Conservation (phyloP, 1,284 basidiomycete species). For the Apiotrichum sp. region DNA sequence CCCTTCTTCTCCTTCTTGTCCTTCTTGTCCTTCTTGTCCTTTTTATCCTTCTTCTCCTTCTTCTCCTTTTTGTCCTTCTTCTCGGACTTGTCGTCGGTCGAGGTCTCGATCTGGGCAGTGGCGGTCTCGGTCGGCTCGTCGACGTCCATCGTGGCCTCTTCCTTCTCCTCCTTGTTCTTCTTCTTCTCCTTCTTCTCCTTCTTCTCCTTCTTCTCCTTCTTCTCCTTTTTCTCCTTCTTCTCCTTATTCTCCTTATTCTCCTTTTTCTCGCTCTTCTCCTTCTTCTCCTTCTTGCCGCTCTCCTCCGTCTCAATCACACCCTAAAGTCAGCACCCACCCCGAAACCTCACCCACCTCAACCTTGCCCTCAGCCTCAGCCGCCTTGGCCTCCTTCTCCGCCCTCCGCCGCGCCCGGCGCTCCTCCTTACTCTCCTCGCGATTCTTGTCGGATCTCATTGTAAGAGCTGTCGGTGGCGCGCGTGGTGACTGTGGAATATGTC, state of each 20-base stretch:
- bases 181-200: conserved; percentile 11
- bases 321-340: not conserved
- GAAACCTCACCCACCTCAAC: not conserved
- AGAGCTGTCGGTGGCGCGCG: not conserved
- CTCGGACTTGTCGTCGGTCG: not conserved
- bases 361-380: too few species aligned
- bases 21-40: conserved; percentile 11
- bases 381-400: conserved; percentile 7
- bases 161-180: conserved; percentile 4
- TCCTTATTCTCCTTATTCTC: not conserved
- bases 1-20: not conserved
- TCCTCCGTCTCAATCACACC: not conserved
- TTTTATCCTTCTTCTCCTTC: conserved; percentile 6
- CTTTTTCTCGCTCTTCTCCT: conserved; percentile 2
- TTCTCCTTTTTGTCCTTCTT: conserved; percentile 4
- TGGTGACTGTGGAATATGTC: not conserved
- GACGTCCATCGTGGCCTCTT: not conserved
- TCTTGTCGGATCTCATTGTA: conserved; percentile 3
- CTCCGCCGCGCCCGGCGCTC: conserved; percentile 19
- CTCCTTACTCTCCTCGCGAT: conserved; percentile 22
- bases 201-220: conserved; percentile 10
- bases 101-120: not conserved
- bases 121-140: not conserved
- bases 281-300: not conserved
- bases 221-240: conserved; percentile 2